phyloP scores from a whole-genome alignment of 1,284 basidiomycete species.

The Inonotus hispidus region DNA sequence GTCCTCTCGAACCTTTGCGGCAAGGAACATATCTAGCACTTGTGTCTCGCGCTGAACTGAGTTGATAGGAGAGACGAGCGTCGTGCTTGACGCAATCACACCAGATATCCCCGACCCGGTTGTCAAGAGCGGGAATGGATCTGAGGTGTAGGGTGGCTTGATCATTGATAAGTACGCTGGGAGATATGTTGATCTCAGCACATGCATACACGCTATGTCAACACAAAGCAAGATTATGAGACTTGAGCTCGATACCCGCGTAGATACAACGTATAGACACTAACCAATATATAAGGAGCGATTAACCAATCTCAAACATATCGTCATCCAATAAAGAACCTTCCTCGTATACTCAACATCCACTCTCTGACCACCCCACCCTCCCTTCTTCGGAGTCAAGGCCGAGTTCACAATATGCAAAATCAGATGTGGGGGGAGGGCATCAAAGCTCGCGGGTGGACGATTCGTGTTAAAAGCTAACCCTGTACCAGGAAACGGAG shows the following conservation, averaged over 20 bases:
- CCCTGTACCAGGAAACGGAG: slow-evolving; percentile 30
- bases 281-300: slow-evolving; percentile 58
- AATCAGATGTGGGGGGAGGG: slow-evolving; percentile 51
- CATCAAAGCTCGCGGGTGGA: slow-evolving; percentile 29
- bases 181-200: slow-evolving; percentile 68
- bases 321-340: slow-evolving; percentile 62
- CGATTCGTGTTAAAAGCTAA: slow-evolving; percentile 5
- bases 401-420: slow-evolving; percentile 57
- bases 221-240: neutral
- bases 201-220: slow-evolving; percentile 64
- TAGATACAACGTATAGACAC: slow-evolving; percentile 16
- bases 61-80: slow-evolving; percentile 17
- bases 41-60: slow-evolving; percentile 60
- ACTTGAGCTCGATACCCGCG: neutral
- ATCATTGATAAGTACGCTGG: slow-evolving; percentile 58
- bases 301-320: slow-evolving; percentile 59
- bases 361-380: neutral
- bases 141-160: slow-evolving; percentile 61
- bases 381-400: slow-evolving; percentile 34
- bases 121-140: slow-evolving; percentile 59
- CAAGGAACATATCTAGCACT: slow-evolving; percentile 71
- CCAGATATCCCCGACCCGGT: slow-evolving; percentile 20
- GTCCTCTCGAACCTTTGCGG: slow-evolving; percentile 71
- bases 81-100: slow-evolving; percentile 25
- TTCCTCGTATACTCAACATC: slow-evolving; percentile 49